Evolutionary conservation across 176 grass and related monocot species (phyloP), one percentile per base, ranked within the genome.

Genomic region (Zizania latifolia): DNA sequence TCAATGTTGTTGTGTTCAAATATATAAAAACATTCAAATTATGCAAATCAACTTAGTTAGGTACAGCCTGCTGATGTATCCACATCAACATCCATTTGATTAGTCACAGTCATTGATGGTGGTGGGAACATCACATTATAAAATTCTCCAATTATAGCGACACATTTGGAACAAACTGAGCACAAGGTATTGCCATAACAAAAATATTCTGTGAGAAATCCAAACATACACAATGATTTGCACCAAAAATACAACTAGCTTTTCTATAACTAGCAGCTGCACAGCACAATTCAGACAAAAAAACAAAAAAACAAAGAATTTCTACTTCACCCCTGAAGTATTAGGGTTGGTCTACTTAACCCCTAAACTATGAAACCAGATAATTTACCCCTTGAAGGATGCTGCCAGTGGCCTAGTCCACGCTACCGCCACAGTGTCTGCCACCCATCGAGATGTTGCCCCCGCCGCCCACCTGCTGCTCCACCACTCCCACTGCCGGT

Each of bases 31-130:
- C 26, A 65, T 40, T 65, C 5, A 14, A 40, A 22, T 3, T 58
- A 75, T 15, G n/a, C 26, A 48, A 1, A 70, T 31, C 27, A 48
- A 30, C 16, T 70, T 60, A 31, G 38, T 28, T 32, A 6, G 62
- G 62, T 68, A 68, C 51, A 75, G 50, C 81, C 29, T 39, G 11
- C 5, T 13, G 81, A 68, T 22, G 71, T 75, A 76, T 10, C 71
- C 81, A 59, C 64, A 40, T 75, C 53, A 76, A 83, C 62, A 26
- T 16, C 29, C 38, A 16, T 40, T 38, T 67, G 48, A 21, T 36
- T 4, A 30, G 38, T 22, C 56, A 36, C 10, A 8, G 51, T 40
- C 53, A 38, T 13, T 34, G 36, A 48, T 4, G 31, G 37, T 22
- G 19, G 10, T 71, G 45, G 50, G 28, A 67, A 34, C 70, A 67